These are phyloP conservation scores for Psilocybe tampanensis DNA, from an alignment of 768 basidiomycete species.

Conservation along the genomic window DNA sequence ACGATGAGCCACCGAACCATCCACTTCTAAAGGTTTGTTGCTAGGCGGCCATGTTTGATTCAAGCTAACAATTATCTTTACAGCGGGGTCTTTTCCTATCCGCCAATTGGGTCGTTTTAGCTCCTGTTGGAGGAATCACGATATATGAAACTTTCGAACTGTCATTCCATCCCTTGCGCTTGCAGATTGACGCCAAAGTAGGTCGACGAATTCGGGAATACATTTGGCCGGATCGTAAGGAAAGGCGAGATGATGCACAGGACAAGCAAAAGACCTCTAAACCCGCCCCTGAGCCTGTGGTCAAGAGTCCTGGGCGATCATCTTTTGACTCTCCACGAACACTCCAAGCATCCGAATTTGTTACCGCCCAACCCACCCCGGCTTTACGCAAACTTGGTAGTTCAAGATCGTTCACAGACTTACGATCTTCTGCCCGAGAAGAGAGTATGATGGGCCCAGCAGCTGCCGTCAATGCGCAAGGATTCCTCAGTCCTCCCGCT, in stretches of 20 bases:
- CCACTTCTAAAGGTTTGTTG: conserved; percentile 68
- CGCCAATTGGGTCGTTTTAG: conserved; percentile 80
- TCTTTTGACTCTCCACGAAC: conserved; percentile 56
- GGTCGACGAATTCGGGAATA: conserved; percentile 87
- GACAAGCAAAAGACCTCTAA: conserved; percentile 18
- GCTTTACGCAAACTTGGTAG: conserved; percentile 53
- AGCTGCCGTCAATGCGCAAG: conserved; percentile 26
- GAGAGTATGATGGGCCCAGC: conserved; percentile 29
- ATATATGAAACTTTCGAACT: conserved; percentile 85
- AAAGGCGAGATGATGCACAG: conserved; percentile 32
- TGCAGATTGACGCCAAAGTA: conserved; percentile 84
- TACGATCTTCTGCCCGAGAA: conserved; percentile 47
- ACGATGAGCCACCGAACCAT: conserved; percentile 69
- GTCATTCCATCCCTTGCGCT: conserved; percentile 80
- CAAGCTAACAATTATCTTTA: conserved; percentile 6
- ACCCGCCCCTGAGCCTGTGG: conserved; percentile 17
- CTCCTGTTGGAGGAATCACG: conserved; percentile 91
- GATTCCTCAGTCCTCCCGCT: conserved; percentile 24
- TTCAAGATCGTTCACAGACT: conserved; percentile 73
- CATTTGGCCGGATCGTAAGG: conserved; percentile 72
- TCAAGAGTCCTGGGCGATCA: conserved; percentile 36
- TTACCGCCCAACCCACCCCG: conserved; percentile 28
- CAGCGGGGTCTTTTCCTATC: conserved; percentile 75
- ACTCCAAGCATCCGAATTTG: conserved; percentile 24
- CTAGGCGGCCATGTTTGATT: not conserved